Evolutionary conservation across 352 stramenopile species (phyloP).

Genomic region (Phytophthora cryptogea): DNA sequence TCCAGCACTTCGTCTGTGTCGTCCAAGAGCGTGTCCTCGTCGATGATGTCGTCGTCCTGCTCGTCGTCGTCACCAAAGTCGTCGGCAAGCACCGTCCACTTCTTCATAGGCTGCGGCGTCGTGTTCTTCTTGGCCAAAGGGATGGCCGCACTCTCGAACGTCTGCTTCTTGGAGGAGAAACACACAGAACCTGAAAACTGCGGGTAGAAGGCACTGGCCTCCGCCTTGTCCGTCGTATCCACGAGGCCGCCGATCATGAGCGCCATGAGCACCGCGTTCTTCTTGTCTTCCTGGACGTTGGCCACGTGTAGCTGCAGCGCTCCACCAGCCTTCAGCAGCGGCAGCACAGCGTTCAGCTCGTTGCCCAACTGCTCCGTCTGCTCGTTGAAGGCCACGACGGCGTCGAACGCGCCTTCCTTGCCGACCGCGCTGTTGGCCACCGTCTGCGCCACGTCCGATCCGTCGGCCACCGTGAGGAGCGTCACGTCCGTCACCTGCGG

Average conservation of each 20-base stretch:
- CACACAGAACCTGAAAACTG: constrained; percentile 41
- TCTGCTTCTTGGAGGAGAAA: constrained; percentile 72
- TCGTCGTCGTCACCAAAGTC: constrained; percentile 61
- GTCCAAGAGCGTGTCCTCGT: constrained; percentile 85
- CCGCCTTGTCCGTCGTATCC: constrained; percentile 48
- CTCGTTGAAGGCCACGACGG: constrained; percentile 64
- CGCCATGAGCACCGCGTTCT: constrained; percentile 75
- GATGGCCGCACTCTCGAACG: constrained; percentile 57
- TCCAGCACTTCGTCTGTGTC: constrained; percentile 85
- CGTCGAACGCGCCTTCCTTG: constrained; percentile 46
- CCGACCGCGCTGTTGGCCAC: constrained; percentile 35
- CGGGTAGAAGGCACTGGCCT: constrained; percentile 46
- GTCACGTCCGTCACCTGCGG: constrained; percentile 50
- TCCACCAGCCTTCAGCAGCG: constrained; percentile 59
- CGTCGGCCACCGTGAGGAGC: constrained; percentile 44
- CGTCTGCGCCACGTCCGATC: constrained; percentile 47
- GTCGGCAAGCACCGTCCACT: constrained; percentile 76
- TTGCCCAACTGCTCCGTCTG: constrained; percentile 43
- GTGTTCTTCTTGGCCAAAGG: constrained; percentile 51
- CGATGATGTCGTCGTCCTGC: constrained; percentile 77
- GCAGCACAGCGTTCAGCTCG: constrained; percentile 49
- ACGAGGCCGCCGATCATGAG: constrained; percentile 82
- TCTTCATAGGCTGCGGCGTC: constrained; percentile 45
- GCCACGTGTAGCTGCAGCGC: constrained; percentile 59
- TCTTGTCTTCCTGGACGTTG: constrained; percentile 63